These are phyloP conservation scores for Phytophthora sp. DNA, from an alignment of 352 stramenopile genomes.

Conservation along the genomic window DNA sequence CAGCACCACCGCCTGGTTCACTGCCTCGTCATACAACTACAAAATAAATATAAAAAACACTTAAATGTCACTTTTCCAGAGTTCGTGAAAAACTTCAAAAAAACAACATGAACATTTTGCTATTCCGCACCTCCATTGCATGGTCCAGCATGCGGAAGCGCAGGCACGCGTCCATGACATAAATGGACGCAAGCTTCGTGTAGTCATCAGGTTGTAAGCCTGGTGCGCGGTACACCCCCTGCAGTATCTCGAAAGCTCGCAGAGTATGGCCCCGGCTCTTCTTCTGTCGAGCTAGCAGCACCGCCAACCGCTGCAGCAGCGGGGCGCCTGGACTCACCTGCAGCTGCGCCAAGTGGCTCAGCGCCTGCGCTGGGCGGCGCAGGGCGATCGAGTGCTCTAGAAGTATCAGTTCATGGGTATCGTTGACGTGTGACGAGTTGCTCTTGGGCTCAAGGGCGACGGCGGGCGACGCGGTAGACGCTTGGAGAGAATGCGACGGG, in stretches of 20 bases:
- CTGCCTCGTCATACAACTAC: constrained; percentile 66
- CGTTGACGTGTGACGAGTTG: background rate
- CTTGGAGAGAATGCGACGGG: constrained; percentile 4
- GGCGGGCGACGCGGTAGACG: background rate
- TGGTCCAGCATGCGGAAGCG: constrained; percentile 56
- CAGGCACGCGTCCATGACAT: constrained; percentile 71
- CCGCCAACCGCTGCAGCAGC: constrained; percentile 54
- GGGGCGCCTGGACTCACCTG: constrained; percentile 32
- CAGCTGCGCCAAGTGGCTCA: constrained; percentile 48
- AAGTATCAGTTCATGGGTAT: constrained; percentile 23
- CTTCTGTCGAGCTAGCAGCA: constrained; percentile 57
- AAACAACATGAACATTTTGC: background rate
- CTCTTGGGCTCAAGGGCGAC: background rate
- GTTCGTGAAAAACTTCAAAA: constrained; percentile 11
- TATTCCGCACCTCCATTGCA: constrained; percentile 54
- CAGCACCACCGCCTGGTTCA: constrained; percentile 57
- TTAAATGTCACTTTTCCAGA: constrained; percentile 16
- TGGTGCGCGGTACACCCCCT: constrained; percentile 46
- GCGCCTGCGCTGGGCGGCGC: constrained; percentile 37
- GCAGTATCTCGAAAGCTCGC: constrained; percentile 49
- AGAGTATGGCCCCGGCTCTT: constrained; percentile 29
- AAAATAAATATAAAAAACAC: constrained; percentile 13
- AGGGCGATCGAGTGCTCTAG: constrained; percentile 50
- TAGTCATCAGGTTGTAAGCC: constrained; percentile 59
- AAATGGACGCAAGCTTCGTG: constrained; percentile 69